Base-by-base conservation (phyloP, 2,329 filamentous ascomycete species). In the Botrytis medusae region DNA sequence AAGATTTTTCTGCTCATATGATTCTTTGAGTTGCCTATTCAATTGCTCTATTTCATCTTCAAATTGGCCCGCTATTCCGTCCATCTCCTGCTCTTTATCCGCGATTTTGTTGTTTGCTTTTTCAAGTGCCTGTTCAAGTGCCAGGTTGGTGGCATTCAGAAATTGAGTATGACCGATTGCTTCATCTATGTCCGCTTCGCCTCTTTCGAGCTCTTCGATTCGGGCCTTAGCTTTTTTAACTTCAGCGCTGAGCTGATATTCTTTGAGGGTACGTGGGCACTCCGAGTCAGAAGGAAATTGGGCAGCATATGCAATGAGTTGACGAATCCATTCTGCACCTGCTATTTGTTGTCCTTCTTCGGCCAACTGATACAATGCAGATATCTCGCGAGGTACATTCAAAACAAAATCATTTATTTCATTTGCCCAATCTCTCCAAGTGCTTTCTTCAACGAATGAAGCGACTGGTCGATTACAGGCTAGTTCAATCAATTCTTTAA, bases 241-340 rank as follows among this genome's bases (percentile, higher is more conserved):
- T 25, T 57, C 18, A 18, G 40, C 34, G 37, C n/a, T 14, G 3
- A 57, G 34, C 40, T 69, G 65, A 37, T 57, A 69, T 57, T 69
- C 65, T 25, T 59, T 69, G 10, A 69, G 5, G 16, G 48, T 57
- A 44, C 18, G 25, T 12, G 65, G 34, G 32, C 2, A 6, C n/a
- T 34, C 37, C 40, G 37, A 7, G 18, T 34, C 8, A 20, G 37
- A 37, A 14, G 54, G 71, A 18, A 20, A 32, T 20, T 69, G 32
- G 4, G 54, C 16, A 44, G 64, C 71, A 48, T 44, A n/a, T 6
- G 8, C 16, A 54, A 72, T 69, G 12, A 72, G 54, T 40, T 72
- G 34, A 32, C 42, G 63, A 9, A 72, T 62, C 71, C 71, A 72
- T 69, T 72, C 42, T 48, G 59, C 63, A n/a, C 71, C 71, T 18